Evolutionary conservation across 2,329 filamentous ascomycete genomes (phyloP).

Genomic region (Plectosphaerella cucumerina): DNA sequence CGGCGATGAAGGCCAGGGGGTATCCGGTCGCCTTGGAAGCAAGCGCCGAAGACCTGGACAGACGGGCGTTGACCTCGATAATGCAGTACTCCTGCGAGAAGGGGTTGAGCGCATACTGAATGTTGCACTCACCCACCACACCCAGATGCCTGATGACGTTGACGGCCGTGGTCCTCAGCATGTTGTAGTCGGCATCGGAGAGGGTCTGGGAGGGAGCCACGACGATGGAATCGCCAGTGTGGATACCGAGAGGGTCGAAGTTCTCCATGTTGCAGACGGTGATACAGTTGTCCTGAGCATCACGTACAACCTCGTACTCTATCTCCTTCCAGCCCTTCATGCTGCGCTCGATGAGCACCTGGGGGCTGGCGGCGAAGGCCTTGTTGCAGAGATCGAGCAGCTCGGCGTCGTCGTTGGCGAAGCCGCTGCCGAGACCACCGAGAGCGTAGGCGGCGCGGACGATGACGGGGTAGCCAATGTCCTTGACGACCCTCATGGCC

Average conservation of each 20-base stretch:
- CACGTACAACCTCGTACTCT: slow-evolving; percentile 96
- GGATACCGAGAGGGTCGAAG: slow-evolving; percentile 96
- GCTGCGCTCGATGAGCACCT: slow-evolving; percentile 93
- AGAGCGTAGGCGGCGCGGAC: slow-evolving; percentile 94
- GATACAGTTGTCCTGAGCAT: slow-evolving; percentile 95
- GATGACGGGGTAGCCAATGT: slow-evolving; percentile 95
- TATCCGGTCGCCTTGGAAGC: slow-evolving; percentile 98
- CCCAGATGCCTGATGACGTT: slow-evolving; percentile 96
- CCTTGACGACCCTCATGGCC: slow-evolving; percentile 80
- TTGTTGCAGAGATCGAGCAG: slow-evolving; percentile 87
- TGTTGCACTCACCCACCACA: slow-evolving; percentile 98
- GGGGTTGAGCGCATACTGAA: slow-evolving; percentile 95
- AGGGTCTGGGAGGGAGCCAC: slow-evolving; percentile 96
- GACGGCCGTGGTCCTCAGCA: slow-evolving; percentile 94
- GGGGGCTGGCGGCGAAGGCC: slow-evolving; percentile 90
- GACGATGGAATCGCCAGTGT: slow-evolving; percentile 97
- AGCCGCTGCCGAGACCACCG: slow-evolving; percentile 91
- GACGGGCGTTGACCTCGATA: slow-evolving; percentile 95
- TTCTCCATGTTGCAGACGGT: slow-evolving; percentile 99
- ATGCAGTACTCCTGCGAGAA: slow-evolving; percentile 97
- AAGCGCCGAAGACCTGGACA: slow-evolving; percentile 91
- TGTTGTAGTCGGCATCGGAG: slow-evolving; percentile 98
- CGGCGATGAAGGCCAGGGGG: slow-evolving; percentile 91
- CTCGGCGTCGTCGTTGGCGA: slow-evolving; percentile 82
- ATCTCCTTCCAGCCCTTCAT: slow-evolving; percentile 99